Percentiles rank a stretch among this genome's conserved stretches.
phyloP scores from a whole-genome alignment of 1,139 yeast species.

The Suhomyces atakaporum region DNA sequence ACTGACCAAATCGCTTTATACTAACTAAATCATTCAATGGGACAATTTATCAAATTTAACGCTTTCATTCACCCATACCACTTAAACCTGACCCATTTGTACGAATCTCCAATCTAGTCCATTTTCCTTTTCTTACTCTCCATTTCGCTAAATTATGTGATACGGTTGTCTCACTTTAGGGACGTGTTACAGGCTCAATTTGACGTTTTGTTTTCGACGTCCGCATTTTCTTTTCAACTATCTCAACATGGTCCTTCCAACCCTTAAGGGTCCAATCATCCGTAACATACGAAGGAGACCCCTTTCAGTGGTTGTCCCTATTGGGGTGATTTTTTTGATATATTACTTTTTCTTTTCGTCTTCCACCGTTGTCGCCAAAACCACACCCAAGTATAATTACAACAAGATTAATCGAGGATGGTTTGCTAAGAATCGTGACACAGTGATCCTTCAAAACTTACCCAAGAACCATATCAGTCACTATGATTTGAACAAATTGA shows the following conservation, averaged over 20 bases:
- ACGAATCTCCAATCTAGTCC: too few species aligned
- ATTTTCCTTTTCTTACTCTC: too few species aligned
- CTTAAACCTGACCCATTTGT: too few species aligned
- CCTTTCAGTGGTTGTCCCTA: conserved; percentile 46
- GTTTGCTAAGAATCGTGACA: conserved; percentile 46
- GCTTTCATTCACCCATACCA: too few species aligned
- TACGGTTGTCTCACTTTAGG: too few species aligned
- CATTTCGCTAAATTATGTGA: too few species aligned
- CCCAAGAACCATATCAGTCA: conserved; percentile 83
- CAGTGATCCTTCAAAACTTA: conserved; percentile 57
- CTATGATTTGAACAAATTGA: conserved; percentile 76
- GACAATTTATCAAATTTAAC: too few species aligned
- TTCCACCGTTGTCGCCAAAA: conserved; percentile 26
- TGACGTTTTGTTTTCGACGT: background rate
- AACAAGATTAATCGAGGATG: conserved; percentile 50
- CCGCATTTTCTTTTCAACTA: background rate
- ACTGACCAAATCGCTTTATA: too few species aligned
- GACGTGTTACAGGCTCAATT: too few species aligned
- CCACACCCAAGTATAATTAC: conserved; percentile 48
- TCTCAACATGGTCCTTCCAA: conserved; percentile 7
- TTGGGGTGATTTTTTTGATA: conserved; percentile 42
- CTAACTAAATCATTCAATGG: too few species aligned
- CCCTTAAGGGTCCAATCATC: conserved; percentile 34
- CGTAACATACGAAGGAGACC: conserved; percentile 67
- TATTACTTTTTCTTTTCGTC: conserved; percentile 44